phyloP scores from a whole-genome alignment of 2,329 filamentous ascomycete genomes.

The Fusarium decemcellulare region DNA sequence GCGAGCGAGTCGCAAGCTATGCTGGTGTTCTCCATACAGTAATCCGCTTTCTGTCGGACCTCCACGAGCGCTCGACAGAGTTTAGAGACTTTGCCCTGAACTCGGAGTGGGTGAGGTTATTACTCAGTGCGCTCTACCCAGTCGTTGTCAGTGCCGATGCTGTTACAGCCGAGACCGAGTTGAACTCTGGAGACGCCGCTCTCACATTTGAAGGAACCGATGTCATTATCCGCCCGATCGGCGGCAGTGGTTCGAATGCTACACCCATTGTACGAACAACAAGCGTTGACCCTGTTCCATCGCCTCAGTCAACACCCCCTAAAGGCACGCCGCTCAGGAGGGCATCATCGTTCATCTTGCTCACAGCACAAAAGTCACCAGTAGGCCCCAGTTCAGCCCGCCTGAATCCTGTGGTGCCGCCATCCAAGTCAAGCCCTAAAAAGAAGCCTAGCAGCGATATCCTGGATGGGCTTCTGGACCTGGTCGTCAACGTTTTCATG shows the following conservation, averaged over 20 bases:
- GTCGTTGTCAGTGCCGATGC: slow-evolving; percentile 89
- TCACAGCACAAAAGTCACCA: slow-evolving; percentile 78
- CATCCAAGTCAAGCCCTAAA: slow-evolving; percentile 61
- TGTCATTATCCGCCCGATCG: slow-evolving; percentile 84
- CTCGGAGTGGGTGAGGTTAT: slow-evolving; percentile 85
- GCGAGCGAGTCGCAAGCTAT: slow-evolving; percentile 65
- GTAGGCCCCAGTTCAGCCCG: slow-evolving; percentile 72
- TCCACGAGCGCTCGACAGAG: slow-evolving; percentile 80
- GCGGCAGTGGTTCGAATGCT: slow-evolving; percentile 65
- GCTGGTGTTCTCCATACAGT: slow-evolving; percentile 80
- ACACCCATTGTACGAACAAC: slow-evolving; percentile 83
- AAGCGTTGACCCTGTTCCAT: slow-evolving; percentile 66
- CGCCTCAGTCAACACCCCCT: slow-evolving; percentile 61
- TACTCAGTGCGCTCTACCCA: slow-evolving; percentile 87
- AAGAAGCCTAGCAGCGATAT: slow-evolving; percentile 76
- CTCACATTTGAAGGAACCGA: slow-evolving; percentile 90
- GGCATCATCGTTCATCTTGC: slow-evolving; percentile 91
- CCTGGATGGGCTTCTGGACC: slow-evolving; percentile 81
- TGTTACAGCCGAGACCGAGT: slow-evolving; percentile 85
- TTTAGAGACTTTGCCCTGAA: slow-evolving; percentile 88
- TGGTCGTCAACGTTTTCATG: slow-evolving; percentile 84
- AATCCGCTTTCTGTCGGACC: slow-evolving; percentile 82
- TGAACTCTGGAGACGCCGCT: slow-evolving; percentile 85
- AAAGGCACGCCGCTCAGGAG: slow-evolving; percentile 77
- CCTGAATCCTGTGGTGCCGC: slow-evolving; percentile 61